These are phyloP conservation scores for Starmerella etchellsii DNA, from an alignment of 805 yeast genomes.

Conservation along the genomic window DNA sequence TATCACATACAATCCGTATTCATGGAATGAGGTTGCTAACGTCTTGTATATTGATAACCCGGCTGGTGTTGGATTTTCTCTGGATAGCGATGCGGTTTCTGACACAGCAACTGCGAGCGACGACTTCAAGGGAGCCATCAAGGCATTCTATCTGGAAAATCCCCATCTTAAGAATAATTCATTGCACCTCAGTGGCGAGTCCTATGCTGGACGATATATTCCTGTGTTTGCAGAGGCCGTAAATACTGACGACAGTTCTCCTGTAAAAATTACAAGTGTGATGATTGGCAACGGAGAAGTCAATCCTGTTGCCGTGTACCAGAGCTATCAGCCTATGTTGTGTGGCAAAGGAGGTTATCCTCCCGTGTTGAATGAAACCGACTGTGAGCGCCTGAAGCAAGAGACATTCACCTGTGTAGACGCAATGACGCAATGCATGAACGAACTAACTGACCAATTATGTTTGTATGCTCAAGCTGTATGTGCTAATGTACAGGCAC, in stretches of 20 bases:
- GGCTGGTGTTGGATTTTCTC: conserved; percentile 81
- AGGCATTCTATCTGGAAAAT: conserved; percentile 70
- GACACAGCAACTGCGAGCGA: conserved; percentile 72
- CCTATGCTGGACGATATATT: conserved; percentile 88
- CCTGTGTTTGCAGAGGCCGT: conserved; percentile 62
- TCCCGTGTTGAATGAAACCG: conserved; percentile 4
- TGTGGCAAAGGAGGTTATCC: conserved; percentile 76
- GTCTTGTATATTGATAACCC: conserved; percentile 91
- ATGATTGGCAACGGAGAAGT: conserved; percentile 90
- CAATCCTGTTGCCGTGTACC: conserved; percentile 67
- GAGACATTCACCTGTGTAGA: conserved; percentile 9
- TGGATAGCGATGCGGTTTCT: conserved; percentile 41
- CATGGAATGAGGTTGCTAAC: conserved; percentile 87
- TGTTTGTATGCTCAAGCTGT: conserved; percentile 9
- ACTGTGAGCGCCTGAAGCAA: conserved; percentile 13
- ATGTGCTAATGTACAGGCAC: conserved; percentile 10
- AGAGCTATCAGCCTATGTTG: conserved; percentile 82
- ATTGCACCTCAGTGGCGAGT: conserved; percentile 87
- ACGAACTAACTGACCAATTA: conserved; percentile 1
- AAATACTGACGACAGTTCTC: conserved; percentile 33
- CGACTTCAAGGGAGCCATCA: conserved; percentile 76
- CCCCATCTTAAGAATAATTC: conserved; percentile 47
- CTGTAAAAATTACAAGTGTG: conserved; percentile 60
- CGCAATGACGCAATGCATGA: conserved; percentile 11
- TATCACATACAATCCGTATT: conserved; percentile 63